Evolutionary conservation across 768 basidiomycete species (phyloP), one percentile per base, ranked within the genome.

Genomic region (Boletus reticuloceps): DNA sequence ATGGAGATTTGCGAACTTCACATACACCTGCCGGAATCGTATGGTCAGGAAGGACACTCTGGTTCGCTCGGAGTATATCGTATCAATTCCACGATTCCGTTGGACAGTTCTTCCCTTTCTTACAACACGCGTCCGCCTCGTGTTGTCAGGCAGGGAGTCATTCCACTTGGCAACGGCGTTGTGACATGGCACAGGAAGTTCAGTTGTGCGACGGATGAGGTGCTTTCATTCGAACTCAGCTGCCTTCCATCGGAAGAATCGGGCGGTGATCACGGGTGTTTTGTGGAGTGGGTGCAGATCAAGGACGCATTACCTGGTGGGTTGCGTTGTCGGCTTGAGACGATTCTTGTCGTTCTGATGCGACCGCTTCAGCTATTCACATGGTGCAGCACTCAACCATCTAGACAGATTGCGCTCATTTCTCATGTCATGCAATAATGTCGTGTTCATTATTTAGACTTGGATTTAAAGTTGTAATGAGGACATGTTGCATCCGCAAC

Each of bases 1-100:
- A 59, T 60, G 58, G 58, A 47, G 25, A 55, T 43, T 2, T 59
- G 58, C 13, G 58, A 54, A 9, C 58, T 59, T 29, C 58, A 60
- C 19, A 2, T 59, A 5, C 50, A 54, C 36, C 13, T 60, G 14
- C 58, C 58, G 5, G 58, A 46, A 38, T 44, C 27, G 2, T 46
- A 34, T 2, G 47, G 51, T 42, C 58, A 41, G 13, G 47, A 25
- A 13, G 51, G 51, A 8, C 51, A 50, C 19, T 37, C 51, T 6
- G 58, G 58, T 31, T 37, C 52, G 6, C 52, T 58, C 45, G 42
- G 27, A 5, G 16, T 59, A 9, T 43, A 54, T 29, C 58, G 51
- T 3, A 9, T 60, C 43, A 53, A 59, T 34, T 20, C 57, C 38
- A 58, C 58, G 3, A 17, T 45, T 34, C 57, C 58, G 7, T 5